Base-by-base conservation (phyloP, 225 moss, liverwort and hornwort genomes). In the Bryoerythrophyllum caledonicum region DNA sequence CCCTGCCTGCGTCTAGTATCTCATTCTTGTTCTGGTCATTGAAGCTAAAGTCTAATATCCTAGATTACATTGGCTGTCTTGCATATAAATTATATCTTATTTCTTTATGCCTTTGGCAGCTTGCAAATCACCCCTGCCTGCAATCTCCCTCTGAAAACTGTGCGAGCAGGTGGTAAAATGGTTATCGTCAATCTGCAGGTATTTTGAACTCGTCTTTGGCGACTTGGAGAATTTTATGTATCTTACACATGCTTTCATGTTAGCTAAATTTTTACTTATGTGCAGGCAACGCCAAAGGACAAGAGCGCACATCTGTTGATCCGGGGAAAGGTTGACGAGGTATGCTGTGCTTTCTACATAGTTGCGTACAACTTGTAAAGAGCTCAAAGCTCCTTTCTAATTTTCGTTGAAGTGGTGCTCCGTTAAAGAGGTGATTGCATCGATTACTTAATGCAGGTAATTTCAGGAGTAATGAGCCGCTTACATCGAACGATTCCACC, bases 151-250 rank as follows among this genome's bases (percentile, higher is more conserved):
- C 67, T 94, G 72, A 92, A 90, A 86, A 84, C 92, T 30, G 90
- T 92, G 40, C 92, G 94, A 77, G 84, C 92, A 77, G 90, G 94
- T 70, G 94, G 94, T 70, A 94, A 90, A 86, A 82, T 94, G 82
- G 92, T 92, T 72, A 90, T 94, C 49, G 90, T 94, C 75, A 94
- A 94, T 80, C 89, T 94, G 53, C 94, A 94, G 90, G 92, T 94
- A 60, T 60, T 60, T 71, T 26, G 15, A 65, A 57, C 65, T 32
- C 6, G 30, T 53, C 49, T 28, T 63, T 67, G 35, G 35, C 20
- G 32, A 44, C 23, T 46, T 38, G 13, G 53, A 41, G n/a, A 49
- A 40, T 24, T 70, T 52, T 17, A 63, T 46, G 41, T 67, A 16
- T 78, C 5, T 40, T 65, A 11, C 69, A 26, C 57, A 11, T 71